Percentiles rank a stretch among this genome's conserved stretches.
Evolutionary conservation across 2,329 filamentous ascomycete genomes (phyloP).

Genomic region (Hymenoscyphus occultus): DNA sequence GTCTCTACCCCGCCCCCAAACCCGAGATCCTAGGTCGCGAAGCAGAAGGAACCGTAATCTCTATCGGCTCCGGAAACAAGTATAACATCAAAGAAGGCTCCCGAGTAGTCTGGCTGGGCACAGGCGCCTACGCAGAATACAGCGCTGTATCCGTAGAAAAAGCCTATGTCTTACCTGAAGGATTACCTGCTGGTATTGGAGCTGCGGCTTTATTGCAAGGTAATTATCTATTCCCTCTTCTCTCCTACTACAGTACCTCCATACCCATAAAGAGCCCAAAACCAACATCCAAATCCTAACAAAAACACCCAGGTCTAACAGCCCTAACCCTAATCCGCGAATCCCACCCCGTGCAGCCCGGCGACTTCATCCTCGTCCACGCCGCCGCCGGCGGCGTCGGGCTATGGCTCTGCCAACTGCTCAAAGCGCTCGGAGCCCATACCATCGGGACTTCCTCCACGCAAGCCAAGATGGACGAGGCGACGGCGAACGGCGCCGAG

Average conservation of each 20-base stretch:
- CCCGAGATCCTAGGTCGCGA: constrained; percentile 81
- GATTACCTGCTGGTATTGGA: constrained; percentile 58
- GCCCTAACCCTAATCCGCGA: constrained; percentile 78
- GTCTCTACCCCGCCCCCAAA: constrained; percentile 70
- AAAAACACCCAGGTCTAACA: constrained; percentile 54
- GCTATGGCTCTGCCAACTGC: constrained; percentile 69
- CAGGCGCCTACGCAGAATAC: constrained; percentile 56
- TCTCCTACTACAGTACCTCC: too few species aligned
- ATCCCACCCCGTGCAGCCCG: constrained; percentile 65
- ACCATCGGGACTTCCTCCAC: constrained; percentile 78
- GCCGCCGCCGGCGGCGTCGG: constrained; percentile 84
- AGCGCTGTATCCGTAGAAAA: constrained; percentile 51
- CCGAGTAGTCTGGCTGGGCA: constrained; percentile 66
- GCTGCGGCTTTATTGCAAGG: constrained; percentile 71
- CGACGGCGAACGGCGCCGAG: constrained; percentile 67
- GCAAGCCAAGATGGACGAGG: constrained; percentile 67
- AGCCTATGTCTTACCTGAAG: constrained; percentile 62
- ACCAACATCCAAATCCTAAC: too few species aligned
- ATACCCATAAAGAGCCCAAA: too few species aligned
- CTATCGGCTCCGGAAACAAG: constrained; percentile 51
- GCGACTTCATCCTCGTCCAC: constrained; percentile 80
- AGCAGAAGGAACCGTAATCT: constrained; percentile 68
- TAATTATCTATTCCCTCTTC: too few species aligned
- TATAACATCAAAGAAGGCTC: constrained; percentile 60
- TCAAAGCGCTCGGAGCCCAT: constrained; percentile 69